Evolutionary conservation across 2,329 filamentous ascomycete species (phyloP).

Genomic region (Pseudomassariella vexata): DNA sequence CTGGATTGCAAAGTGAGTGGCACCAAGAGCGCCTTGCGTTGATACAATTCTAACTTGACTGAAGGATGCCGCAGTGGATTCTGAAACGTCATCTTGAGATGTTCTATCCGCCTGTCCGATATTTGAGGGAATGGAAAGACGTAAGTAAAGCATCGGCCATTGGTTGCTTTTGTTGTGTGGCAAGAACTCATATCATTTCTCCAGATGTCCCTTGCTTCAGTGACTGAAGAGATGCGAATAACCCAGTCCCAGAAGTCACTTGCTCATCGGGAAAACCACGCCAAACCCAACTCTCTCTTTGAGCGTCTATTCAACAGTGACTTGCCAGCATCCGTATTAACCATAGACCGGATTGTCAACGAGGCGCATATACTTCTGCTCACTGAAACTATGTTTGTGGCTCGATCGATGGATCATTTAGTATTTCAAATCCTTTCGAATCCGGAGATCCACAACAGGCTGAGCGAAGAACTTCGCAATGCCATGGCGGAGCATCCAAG

Average conservation of each 20-base stretch:
- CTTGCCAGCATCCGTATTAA: slow-evolving; percentile 7
- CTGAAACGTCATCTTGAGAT: no score
- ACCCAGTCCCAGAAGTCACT: no score
- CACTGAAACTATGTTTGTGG: slow-evolving; percentile 6
- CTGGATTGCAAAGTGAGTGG: neutral
- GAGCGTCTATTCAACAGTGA: slow-evolving; percentile 8
- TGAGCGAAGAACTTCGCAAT: slow-evolving; percentile 1
- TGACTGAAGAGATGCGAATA: no score
- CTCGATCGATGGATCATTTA: slow-evolving; percentile 2
- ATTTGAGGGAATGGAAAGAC: no score
- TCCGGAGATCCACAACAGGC: slow-evolving; percentile 3
- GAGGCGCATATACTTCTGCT: slow-evolving; percentile 4
- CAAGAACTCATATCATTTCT: no score
- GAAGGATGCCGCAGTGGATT: no score
- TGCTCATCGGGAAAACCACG: neutral
- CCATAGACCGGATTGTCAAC: slow-evolving; percentile 1
- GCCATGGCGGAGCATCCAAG: neutral
- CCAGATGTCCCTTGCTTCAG: no score
- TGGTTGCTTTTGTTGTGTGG: no score
- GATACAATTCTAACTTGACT: no score
- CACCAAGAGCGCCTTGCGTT: no score
- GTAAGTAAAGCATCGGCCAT: no score
- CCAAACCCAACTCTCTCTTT: slow-evolving; percentile 4
- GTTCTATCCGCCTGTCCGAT: no score
- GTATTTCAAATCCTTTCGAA: slow-evolving; percentile 7